Base-by-base conservation (phyloP, 169 alveolate species). In the Plasmodium gonderi region DNA sequence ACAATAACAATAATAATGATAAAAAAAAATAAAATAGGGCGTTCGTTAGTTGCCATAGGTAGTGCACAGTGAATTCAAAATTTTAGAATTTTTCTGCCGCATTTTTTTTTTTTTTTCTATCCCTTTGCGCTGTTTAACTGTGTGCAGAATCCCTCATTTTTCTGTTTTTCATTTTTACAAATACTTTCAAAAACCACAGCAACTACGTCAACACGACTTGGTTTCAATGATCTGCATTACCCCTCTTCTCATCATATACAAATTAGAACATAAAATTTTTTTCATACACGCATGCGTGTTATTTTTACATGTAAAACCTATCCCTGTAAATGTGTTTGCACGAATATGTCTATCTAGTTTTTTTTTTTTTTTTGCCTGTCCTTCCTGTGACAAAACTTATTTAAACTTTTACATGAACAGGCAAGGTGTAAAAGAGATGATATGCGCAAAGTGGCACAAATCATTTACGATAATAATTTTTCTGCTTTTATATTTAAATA, bases 401-500 rank as follows among this genome's bases (percentile, higher is more conserved):
- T 4, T 23, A 69, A 47, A 2, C 1, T 83, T 69, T 83, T 7
- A 20, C 1, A 33, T 69, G 40, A 68, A 69, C 45, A n/a, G 9
- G 64, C 36, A 31, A 69, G 38, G 14, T 36, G 72, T 40, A 83
- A n/a, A n/a, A 44, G 77, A 69, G 23, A 83, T 83, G 92, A 83
- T 72, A 49, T 51, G 75, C 77, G 23, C 60, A 44, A 83, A 33
- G 54, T 69, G 83, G 45, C 54, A 69, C 33, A 47, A 72, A 38
- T 69, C 54, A 33, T 40, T 83, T 54, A 69, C 92, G 47, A 64
- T 83, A 0, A 8, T 38, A 45, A 12, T 68, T 69, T 69, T 83
- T 33, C 44, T 83, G 33, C 76, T 83, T 4, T 29, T 83, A 68
- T 72, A 83, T 83, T 33, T 47, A 60, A 83, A 83, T 29, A 72